Percentiles rank a stretch among this genome's conserved stretches.
phyloP scores from a whole-genome alignment of 192 early-diverging fungal species.

The Diversispora epigaea region DNA sequence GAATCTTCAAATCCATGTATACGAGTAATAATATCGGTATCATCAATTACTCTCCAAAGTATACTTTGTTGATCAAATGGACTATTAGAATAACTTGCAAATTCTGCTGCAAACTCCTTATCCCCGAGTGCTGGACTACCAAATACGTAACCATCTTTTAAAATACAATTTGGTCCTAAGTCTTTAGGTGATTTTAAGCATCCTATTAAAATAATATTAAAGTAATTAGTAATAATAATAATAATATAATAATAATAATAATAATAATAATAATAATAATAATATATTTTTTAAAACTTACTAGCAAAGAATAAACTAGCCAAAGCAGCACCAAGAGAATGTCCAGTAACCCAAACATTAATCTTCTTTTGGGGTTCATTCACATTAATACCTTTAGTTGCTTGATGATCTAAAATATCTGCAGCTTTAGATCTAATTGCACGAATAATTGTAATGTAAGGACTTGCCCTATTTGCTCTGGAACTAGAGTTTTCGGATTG shows the following conservation, averaged over 20 bases:
- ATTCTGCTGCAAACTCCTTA: constrained; percentile 45
- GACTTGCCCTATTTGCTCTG: constrained; percentile 33
- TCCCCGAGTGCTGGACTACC: constrained; percentile 51
- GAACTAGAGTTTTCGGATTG: constrained; percentile 6
- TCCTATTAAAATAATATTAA: not conserved
- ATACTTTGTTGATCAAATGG: constrained; percentile 31
- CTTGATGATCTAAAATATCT: constrained; percentile 32
- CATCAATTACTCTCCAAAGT: constrained; percentile 48
- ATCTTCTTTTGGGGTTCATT: constrained; percentile 28
- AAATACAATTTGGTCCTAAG: constrained; percentile 1
- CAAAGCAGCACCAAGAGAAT: constrained; percentile 54
- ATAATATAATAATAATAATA: too few relatives aligned
- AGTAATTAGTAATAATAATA: too few relatives aligned
- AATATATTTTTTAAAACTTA: too few relatives aligned
- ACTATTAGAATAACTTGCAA: constrained; percentile 36
- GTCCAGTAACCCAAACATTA: constrained; percentile 55
- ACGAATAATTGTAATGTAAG: constrained; percentile 40
- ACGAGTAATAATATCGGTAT: constrained; percentile 46
- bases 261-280: too few relatives aligned
- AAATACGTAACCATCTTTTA: constrained; percentile 44
- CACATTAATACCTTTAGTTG: constrained; percentile 21
- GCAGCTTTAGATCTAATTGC: constrained; percentile 38
- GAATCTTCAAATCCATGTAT: constrained; percentile 40
- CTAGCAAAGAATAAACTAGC: constrained; percentile 43
- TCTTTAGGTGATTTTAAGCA: constrained; percentile 40